phyloP scores from a whole-genome alignment of 2,329 filamentous ascomycete species.

The Ascochyta clinopodiicola region DNA sequence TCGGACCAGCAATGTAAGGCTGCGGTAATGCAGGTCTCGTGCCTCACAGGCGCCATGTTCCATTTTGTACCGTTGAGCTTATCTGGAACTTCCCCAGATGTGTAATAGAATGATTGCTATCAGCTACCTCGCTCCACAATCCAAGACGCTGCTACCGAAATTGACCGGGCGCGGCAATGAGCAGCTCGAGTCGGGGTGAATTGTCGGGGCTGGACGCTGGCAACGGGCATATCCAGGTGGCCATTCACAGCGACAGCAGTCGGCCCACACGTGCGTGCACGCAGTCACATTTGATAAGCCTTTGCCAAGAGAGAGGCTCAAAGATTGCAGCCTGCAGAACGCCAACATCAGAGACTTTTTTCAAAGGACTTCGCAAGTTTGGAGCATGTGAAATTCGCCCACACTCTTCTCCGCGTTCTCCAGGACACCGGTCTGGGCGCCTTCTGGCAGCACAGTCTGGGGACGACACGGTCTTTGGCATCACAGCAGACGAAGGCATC shows the following conservation, averaged over 20 bases:
- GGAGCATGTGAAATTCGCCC: neutral
- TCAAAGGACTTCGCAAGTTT: neutral
- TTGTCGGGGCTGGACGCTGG: constrained; percentile 8
- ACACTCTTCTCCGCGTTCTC: constrained; percentile 10
- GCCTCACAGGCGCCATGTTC: neutral
- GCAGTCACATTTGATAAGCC: constrained; percentile 11
- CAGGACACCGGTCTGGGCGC: constrained; percentile 7
- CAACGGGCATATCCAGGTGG: constrained; percentile 12
- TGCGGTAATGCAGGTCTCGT: neutral
- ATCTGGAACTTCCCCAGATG: constrained; percentile 20
- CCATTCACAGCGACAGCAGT: constrained; percentile 11
- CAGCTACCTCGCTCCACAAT: constrained; percentile 4
- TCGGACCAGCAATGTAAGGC: neutral
- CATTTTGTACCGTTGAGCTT: constrained; percentile 16
- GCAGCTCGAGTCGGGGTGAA: constrained; percentile 11
- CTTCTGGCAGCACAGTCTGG: constrained; percentile 11
- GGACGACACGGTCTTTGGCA: constrained; percentile 9
- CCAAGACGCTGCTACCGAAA: constrained; percentile 16
- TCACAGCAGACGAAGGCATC: constrained; percentile 8
- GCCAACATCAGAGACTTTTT: constrained; percentile 10
- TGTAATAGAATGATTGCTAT: constrained; percentile 25
- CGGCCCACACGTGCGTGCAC: constrained; percentile 2
- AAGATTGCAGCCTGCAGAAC: neutral
- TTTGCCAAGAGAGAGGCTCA: constrained; percentile 16
- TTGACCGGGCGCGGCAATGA: constrained; percentile 17